Evolutionary conservation across 805 yeast genomes (phyloP).

Genomic region (Nakazawaea wickerhamii): DNA sequence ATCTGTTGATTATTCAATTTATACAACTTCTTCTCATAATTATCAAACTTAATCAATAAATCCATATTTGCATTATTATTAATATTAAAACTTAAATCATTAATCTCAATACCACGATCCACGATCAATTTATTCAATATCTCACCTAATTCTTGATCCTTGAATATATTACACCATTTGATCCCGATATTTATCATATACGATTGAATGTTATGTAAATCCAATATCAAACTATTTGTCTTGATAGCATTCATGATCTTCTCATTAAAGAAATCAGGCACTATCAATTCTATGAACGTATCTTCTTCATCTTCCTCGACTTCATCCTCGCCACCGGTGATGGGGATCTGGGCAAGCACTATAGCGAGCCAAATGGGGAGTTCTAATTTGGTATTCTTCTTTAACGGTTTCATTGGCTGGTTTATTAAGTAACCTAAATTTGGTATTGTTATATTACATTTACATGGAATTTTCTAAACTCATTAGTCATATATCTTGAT

Average conservation of each 20-base stretch:
- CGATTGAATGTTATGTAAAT: conserved; percentile 58
- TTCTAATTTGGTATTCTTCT: conserved; percentile 59
- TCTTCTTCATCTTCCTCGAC: conserved; percentile 25
- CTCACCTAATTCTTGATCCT: conserved; percentile 55
- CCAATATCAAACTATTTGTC: conserved; percentile 61
- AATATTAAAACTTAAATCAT: conserved; percentile 61
- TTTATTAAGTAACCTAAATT: conserved; percentile 87
- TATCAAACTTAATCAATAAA: conserved; percentile 67
- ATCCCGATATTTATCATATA: conserved; percentile 66
- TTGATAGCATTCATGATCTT: conserved; percentile 79
- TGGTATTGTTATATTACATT: conserved; percentile 71
- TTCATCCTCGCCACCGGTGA: conserved; percentile 25
- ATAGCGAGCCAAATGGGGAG: conserved; percentile 89
- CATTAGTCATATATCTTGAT: conserved; percentile 1
- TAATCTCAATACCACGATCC: conserved; percentile 63
- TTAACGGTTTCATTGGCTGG: conserved; percentile 57
- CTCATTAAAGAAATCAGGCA: conserved; percentile 63
- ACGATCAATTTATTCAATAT: conserved; percentile 45
- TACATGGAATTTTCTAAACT: conserved; percentile 61
- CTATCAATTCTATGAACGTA: conserved; percentile 60
- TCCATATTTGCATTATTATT: conserved; percentile 20
- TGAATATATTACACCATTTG: conserved; percentile 72
- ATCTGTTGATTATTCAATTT: conserved; percentile 17
- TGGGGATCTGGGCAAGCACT: conserved; percentile 51
- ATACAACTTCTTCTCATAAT: conserved; percentile 62